A percentile compares a stretch with the other conserved stretches of the same genome.
Conservation (phyloP, 306 rosid species). For the Cyclanthera cordifolia region DNA sequence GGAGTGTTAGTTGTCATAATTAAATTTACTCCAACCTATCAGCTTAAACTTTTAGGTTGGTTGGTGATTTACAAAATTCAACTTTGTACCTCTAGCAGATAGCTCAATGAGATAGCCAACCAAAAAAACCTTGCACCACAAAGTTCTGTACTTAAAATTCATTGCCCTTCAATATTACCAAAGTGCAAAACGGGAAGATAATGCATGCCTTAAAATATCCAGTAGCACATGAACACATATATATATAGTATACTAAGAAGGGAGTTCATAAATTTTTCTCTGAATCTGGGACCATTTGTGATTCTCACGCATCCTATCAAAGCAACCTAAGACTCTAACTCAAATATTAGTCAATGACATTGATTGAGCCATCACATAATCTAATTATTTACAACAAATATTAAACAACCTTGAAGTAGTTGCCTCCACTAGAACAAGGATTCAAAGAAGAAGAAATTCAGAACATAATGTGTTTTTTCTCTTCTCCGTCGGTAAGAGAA, state of each 20-base stretch:
- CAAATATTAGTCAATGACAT: not conserved
- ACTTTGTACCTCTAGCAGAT: slow-evolving; percentile 1
- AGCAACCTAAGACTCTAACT: not conserved
- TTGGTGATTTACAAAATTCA: too few relatives aligned
- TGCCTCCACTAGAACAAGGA: not conserved
- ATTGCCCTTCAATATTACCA: not conserved
- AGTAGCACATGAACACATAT: not conserved
- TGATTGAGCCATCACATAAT: not conserved
- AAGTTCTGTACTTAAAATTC: not conserved
- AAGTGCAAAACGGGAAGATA: not conserved
- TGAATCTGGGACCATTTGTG: not conserved
- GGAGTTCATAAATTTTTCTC: too few relatives aligned
- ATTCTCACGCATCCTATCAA: not conserved
- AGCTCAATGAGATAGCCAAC: not conserved
- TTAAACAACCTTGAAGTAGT: not conserved
- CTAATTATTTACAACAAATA: not conserved
- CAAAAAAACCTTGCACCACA: not conserved
- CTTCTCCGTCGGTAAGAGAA: not conserved
- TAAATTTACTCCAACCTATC: too few relatives aligned
- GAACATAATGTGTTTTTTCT: not conserved
- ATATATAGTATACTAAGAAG: not conserved
- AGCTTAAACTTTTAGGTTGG: too few relatives aligned
- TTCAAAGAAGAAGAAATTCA: not conserved
- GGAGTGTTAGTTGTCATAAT: too few relatives aligned
- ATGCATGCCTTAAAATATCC: not conserved